Conservation (phyloP, 1,284 basidiomycete species). For the Xanthoconium separans region DNA sequence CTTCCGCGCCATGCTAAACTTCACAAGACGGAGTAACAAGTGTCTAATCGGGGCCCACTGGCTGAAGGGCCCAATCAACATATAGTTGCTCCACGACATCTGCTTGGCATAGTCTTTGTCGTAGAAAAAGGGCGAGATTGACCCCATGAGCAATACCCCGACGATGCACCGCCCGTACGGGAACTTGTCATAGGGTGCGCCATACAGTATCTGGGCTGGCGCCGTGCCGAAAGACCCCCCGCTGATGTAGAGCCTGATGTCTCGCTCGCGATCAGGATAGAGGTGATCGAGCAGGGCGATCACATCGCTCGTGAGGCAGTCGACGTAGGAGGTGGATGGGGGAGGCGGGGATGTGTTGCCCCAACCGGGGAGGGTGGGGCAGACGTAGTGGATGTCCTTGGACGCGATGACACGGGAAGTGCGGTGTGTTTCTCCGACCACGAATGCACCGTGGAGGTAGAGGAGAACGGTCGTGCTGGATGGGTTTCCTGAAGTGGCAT, state of each 20-base stretch:
- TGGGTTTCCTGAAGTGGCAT: slow-evolving; percentile 46
- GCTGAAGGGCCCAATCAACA: slow-evolving; percentile 45
- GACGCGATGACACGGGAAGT: slow-evolving; percentile 36
- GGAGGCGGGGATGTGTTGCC: slow-evolving; percentile 47
- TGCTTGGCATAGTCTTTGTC: slow-evolving; percentile 44
- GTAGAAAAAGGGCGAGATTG: slow-evolving; percentile 47
- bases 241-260: slow-evolving; percentile 47
- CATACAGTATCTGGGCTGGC: slow-evolving; percentile 57
- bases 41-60: slow-evolving; percentile 40
- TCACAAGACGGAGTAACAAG: slow-evolving; percentile 35
- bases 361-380: slow-evolving; percentile 57
- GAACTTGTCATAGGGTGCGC: slow-evolving; percentile 48
- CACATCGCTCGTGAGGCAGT: slow-evolving; percentile 47
- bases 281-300: slow-evolving; percentile 49
- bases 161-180: slow-evolving; percentile 46
- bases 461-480: slow-evolving; percentile 48
- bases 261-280: slow-evolving; percentile 39
- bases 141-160: slow-evolving; percentile 46
- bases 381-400: slow-evolving; percentile 44
- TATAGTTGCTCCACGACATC: slow-evolving; percentile 46
- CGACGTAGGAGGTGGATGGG: slow-evolving; percentile 37
- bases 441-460: slow-evolving; percentile 53
- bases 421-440: slow-evolving; percentile 41
- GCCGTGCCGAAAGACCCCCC: slow-evolving; percentile 56
- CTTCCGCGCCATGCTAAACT: slow-evolving; percentile 34